Percentiles rank a stretch among this genome's conserved stretches.
phyloP scores from a whole-genome alignment of 371 early-diverging fungal genomes.

The Mucor saturninus region DNA sequence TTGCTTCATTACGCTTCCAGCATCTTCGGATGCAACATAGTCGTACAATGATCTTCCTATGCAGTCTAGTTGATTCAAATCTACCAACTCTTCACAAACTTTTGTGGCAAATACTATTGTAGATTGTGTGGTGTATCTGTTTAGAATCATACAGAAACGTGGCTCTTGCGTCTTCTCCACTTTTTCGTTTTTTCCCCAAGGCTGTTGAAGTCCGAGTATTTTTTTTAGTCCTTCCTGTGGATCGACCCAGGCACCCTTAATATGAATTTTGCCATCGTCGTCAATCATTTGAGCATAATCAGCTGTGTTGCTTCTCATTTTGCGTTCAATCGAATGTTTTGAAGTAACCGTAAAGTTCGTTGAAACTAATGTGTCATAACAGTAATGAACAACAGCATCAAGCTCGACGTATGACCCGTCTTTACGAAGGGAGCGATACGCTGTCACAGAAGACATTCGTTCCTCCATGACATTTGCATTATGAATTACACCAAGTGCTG shows the following conservation, averaged over 20 bases:
- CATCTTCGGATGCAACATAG: constrained; percentile 15
- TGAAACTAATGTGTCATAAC: constrained; percentile 39
- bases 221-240: constrained; percentile 29
- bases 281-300: constrained; percentile 32
- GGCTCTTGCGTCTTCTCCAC: constrained; percentile 23
- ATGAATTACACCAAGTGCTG: constrained; percentile 40
- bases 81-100: constrained; percentile 15
- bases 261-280: constrained; percentile 27
- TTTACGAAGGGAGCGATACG: constrained; percentile 41
- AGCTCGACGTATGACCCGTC: constrained; percentile 37
- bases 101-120: constrained; percentile 32
- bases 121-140: constrained; percentile 16
- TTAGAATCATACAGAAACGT: constrained; percentile 32
- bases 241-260: constrained; percentile 20
- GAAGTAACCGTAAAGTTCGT: constrained; percentile 29
- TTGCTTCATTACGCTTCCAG: constrained; percentile 12
- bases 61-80: constrained; percentile 5
- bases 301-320: constrained; percentile 34
- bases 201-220: constrained; percentile 12
- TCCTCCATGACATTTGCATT: constrained; percentile 52
- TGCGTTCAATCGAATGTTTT: constrained; percentile 19
- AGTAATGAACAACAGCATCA: constrained; percentile 44
- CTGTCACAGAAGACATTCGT: constrained; percentile 41
- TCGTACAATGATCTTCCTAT: constrained; percentile 23
- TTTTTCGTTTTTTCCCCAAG: constrained; percentile 29